These are phyloP conservation scores for Exophiala sp. DNA, from an alignment of 2,329 filamentous ascomycete genomes.

Conservation along the genomic window DNA sequence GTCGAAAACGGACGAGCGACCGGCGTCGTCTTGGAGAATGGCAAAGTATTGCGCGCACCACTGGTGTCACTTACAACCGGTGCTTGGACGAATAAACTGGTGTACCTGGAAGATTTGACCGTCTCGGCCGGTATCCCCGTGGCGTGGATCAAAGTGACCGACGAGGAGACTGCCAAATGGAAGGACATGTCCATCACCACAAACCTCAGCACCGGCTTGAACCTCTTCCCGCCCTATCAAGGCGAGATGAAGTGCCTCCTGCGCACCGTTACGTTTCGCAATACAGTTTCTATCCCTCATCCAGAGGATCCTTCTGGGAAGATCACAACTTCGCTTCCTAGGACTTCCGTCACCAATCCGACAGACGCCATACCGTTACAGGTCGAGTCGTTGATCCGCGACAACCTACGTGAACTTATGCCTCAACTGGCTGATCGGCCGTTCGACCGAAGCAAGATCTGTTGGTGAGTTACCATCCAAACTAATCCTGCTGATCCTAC, in stretches of 20 bases:
- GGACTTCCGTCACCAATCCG: slow-evolving; percentile 28
- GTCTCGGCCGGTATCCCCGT: slow-evolving; percentile 27
- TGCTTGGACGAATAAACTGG: slow-evolving; percentile 28
- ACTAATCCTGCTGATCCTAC: slow-evolving; percentile 1
- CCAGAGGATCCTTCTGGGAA: slow-evolving; percentile 25
- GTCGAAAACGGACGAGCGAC: slow-evolving; percentile 4
- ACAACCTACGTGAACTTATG: slow-evolving; percentile 28
- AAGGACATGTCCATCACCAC: slow-evolving; percentile 32
- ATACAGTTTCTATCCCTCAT: slow-evolving; percentile 26
- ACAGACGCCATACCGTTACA: slow-evolving; percentile 28
- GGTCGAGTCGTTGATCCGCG: slow-evolving; percentile 25
- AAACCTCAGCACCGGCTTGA: slow-evolving; percentile 30
- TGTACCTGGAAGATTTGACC: slow-evolving; percentile 23
- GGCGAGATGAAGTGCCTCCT: slow-evolving; percentile 32
- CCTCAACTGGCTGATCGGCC: slow-evolving; percentile 25
- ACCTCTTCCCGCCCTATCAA: slow-evolving; percentile 31
- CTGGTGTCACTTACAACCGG: slow-evolving; percentile 27
- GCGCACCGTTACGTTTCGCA: slow-evolving; percentile 27
- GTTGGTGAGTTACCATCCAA: slow-evolving; percentile 24
- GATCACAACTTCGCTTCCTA: slow-evolving; percentile 26
- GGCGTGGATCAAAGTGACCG: slow-evolving; percentile 30
- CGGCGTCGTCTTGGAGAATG: slow-evolving; percentile 26
- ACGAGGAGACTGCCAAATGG: slow-evolving; percentile 26
- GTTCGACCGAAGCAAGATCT: slow-evolving; percentile 29
- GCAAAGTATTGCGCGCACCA: slow-evolving; percentile 16